Evolutionary conservation across 306 rosid genomes (phyloP).

Genomic region (Comarum palustre): DNA sequence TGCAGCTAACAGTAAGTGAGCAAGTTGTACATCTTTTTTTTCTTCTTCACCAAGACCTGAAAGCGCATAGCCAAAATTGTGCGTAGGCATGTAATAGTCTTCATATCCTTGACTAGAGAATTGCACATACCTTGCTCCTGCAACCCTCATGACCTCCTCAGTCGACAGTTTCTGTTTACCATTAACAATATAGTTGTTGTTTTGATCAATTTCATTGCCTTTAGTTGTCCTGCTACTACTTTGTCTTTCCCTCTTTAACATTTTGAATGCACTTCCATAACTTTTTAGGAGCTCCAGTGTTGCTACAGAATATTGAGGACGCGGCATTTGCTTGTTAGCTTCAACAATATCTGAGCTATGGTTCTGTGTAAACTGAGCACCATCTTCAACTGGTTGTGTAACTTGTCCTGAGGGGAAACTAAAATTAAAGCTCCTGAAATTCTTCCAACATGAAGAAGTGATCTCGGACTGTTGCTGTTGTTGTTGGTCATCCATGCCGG

Average conservation of each 20-base stretch:
- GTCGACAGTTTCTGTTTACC: conserved; percentile 44
- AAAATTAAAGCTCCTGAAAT: conserved; percentile 26
- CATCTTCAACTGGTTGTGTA: conserved; percentile 21
- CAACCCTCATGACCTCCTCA: conserved; percentile 61
- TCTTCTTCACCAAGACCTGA: conserved; percentile 47
- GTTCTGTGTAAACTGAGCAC: neutral
- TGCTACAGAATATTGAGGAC: conserved; percentile 31
- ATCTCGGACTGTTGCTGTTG: conserved; percentile 28
- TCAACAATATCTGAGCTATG: neutral
- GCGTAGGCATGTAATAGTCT: conserved; percentile 33
- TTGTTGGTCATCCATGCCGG: conserved; percentile 17
- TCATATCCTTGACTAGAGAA: conserved; percentile 43
- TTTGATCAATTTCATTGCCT: conserved; percentile 3
- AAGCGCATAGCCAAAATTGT: conserved; percentile 54
- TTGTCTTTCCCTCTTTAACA: conserved; percentile 23
- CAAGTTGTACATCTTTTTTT: conserved; percentile 58
- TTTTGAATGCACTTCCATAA: conserved; percentile 45
- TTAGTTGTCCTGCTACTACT: neutral
- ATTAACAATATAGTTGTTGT: neutral
- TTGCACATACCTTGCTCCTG: conserved; percentile 71
- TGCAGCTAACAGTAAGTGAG: conserved; percentile 60
- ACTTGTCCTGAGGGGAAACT: conserved; percentile 14
- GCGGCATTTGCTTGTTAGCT: conserved; percentile 14
- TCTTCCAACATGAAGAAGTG: conserved; percentile 28
- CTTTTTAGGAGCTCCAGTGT: conserved; percentile 53